These are phyloP conservation scores for Parascedosporium putredinis DNA, from an alignment of 2,329 filamentous ascomycete species.

Conservation along the genomic window DNA sequence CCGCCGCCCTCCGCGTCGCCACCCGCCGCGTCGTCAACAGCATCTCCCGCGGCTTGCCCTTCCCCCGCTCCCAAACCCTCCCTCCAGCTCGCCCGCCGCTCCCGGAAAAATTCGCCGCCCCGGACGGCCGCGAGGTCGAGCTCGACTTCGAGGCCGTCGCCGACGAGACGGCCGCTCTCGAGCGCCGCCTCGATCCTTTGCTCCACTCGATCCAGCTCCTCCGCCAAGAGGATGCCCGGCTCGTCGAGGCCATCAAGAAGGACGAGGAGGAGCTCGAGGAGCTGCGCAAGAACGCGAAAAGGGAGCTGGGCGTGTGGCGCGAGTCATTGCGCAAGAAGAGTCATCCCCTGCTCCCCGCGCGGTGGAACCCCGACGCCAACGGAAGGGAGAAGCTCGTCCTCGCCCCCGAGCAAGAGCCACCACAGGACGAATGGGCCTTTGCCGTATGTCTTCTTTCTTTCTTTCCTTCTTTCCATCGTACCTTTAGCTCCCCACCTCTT, in stretches of 20 bases:
- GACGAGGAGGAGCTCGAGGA: conserved; percentile 39
- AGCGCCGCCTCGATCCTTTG: conserved; percentile 49
- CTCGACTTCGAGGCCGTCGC: conserved; percentile 57
- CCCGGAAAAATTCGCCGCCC: conserved; percentile 10
- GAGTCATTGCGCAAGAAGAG: conserved; percentile 36
- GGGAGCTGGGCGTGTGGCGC: conserved; percentile 40
- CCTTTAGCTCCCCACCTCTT: too few species aligned
- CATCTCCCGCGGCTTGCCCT: conserved; percentile 51
- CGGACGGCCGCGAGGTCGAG: conserved; percentile 42
- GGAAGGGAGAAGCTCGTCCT: conserved; percentile 25
- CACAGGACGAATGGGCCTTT: conserved; percentile 16
- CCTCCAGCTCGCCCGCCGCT: conserved; percentile 2
- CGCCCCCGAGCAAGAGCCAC: conserved; percentile 24
- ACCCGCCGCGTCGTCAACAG: conserved; percentile 46
- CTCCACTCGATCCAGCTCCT: conserved; percentile 54
- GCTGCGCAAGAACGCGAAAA: conserved; percentile 46
- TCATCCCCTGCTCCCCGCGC: conserved; percentile 9
- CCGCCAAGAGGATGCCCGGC: conserved; percentile 43
- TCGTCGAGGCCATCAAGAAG: conserved; percentile 42
- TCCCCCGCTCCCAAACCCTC: conserved; percentile 40
- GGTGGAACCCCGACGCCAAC: conserved; percentile 4
- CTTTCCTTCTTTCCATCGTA: too few species aligned
- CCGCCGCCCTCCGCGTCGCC: conserved; percentile 44
- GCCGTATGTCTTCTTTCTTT: conserved; percentile 15
- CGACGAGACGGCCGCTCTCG: conserved; percentile 44